Conservation (phyloP, 2,329 filamentous ascomycete species). For the Coniochaeta ligniaria region DNA sequence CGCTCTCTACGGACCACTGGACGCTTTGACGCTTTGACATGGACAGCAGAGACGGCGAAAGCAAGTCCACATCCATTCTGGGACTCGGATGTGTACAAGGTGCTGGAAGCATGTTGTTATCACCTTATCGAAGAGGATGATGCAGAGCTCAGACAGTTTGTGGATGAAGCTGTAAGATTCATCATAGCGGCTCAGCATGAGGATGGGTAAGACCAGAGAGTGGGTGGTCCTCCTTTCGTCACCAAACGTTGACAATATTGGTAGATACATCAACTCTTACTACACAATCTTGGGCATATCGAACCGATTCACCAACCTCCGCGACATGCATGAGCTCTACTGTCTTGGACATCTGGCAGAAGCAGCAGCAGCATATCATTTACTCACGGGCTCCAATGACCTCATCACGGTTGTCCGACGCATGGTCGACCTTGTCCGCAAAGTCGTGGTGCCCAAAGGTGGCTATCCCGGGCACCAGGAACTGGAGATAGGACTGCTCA, state of each 20-base stretch:
- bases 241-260: too few relatives aligned
- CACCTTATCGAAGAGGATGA: slow-evolving; percentile 37
- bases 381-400: slow-evolving; percentile 44
- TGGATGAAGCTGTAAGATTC: slow-evolving; percentile 49
- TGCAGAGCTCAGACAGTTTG: slow-evolving; percentile 37
- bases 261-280: slow-evolving; percentile 55
- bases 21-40: too few relatives aligned
- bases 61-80: slow-evolving; percentile 54
- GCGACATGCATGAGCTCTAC: slow-evolving; percentile 56
- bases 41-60: too few relatives aligned
- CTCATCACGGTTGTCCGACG: slow-evolving; percentile 43
- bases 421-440: slow-evolving; percentile 44
- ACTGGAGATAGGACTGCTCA: slow-evolving; percentile 40
- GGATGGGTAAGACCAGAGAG: too few relatives aligned
- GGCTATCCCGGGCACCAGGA: slow-evolving; percentile 54
- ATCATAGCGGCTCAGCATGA: slow-evolving; percentile 47
- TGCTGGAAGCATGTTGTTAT: slow-evolving; percentile 57
- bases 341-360: slow-evolving; percentile 52
- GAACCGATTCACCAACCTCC: slow-evolving; percentile 50
- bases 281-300: slow-evolving; percentile 43
- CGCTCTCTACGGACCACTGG: too few relatives aligned
- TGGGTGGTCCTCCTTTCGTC: too few relatives aligned
- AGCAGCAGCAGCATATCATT: slow-evolving; percentile 47
- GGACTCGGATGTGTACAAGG: slow-evolving; percentile 50
- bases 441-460: slow-evolving; percentile 41